Evolutionary conservation across 192 early-diverging fungal genomes (phyloP).

Genomic region (Coemansia sp.): DNA sequence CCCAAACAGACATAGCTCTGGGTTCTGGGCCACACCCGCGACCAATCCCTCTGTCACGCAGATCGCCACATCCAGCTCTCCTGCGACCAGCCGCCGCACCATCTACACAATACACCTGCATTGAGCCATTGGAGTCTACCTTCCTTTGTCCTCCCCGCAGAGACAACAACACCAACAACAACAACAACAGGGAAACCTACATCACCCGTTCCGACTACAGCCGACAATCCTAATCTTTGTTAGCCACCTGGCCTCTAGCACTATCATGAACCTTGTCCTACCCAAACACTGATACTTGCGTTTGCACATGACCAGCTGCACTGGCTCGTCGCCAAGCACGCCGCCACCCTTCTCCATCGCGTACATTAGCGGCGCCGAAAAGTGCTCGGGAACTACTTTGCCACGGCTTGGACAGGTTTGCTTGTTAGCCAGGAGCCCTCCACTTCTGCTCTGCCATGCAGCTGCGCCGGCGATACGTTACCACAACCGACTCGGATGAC

Average conservation of each 20-base stretch:
- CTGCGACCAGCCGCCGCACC: constrained; percentile 62
- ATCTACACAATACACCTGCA: constrained; percentile 40
- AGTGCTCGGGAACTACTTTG: constrained; percentile 62
- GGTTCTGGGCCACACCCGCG: constrained; percentile 53
- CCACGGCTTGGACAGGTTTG: neutral
- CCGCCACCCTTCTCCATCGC: constrained; percentile 54
- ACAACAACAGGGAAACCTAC: too few species aligned
- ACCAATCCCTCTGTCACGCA: constrained; percentile 79
- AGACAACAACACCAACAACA: too few species aligned
- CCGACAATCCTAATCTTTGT: neutral
- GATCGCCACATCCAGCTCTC: constrained; percentile 73
- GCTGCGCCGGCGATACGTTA: too few species aligned
- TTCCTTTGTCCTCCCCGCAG: too few species aligned
- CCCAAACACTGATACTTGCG: constrained; percentile 44
- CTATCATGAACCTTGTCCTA: neutral
- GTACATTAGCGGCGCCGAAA: constrained; percentile 65
- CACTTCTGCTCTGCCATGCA: too few species aligned
- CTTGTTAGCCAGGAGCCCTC: too few species aligned
- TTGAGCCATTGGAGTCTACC: neutral
- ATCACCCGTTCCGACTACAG: constrained; percentile 53
- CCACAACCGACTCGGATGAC: constrained; percentile 38
- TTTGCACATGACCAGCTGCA: constrained; percentile 56
- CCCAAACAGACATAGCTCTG: constrained; percentile 63
- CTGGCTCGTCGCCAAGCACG: constrained; percentile 42
- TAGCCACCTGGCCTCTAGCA: too few species aligned